Percentiles rank a stretch among this genome's conserved stretches.
phyloP scores from a whole-genome alignment of 345 rosid species.

The Carallia brachiata region DNA sequence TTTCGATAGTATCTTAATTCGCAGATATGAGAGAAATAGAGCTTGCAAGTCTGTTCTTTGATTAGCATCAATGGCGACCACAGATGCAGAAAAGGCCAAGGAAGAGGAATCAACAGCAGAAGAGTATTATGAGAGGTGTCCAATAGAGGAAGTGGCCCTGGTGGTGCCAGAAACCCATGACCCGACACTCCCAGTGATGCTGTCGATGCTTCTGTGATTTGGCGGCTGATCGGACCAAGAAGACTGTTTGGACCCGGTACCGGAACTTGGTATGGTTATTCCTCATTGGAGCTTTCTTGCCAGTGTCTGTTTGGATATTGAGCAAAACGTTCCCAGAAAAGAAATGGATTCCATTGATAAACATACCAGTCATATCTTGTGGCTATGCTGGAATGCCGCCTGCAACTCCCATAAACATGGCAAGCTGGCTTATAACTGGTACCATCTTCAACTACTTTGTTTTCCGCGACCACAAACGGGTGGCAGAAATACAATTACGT shows the following conservation, averaged over 20 bases:
- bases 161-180: constrained; percentile 97
- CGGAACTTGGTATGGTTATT: constrained; percentile 91
- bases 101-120: constrained; percentile 33
- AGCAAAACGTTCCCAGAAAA: constrained; percentile 85
- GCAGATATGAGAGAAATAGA: not conserved
- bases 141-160: constrained; percentile 89
- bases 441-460: no score
- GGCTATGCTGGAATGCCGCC: constrained; percentile 99
- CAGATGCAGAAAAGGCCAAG: constrained; percentile 6
- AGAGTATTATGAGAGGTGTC: constrained; percentile 47
- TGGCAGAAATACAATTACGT: no score
- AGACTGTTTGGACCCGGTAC: constrained; percentile 91
- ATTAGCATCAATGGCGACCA: constrained; percentile 26
- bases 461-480: no score
- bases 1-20: not conserved
- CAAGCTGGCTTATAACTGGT: no score
- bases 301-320: constrained; percentile 81
- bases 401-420: constrained; percentile 97
- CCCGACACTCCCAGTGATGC: constrained; percentile 88
- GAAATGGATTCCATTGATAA: constrained; percentile 94
- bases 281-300: constrained; percentile 88
- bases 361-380: constrained; percentile 89
- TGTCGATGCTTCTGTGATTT: constrained; percentile 91
- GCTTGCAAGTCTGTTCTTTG: not conserved
- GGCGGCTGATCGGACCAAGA: constrained; percentile 91